Conservation (phyloP, 305 asterid genomes). For the Fraxinus ornus region DNA sequence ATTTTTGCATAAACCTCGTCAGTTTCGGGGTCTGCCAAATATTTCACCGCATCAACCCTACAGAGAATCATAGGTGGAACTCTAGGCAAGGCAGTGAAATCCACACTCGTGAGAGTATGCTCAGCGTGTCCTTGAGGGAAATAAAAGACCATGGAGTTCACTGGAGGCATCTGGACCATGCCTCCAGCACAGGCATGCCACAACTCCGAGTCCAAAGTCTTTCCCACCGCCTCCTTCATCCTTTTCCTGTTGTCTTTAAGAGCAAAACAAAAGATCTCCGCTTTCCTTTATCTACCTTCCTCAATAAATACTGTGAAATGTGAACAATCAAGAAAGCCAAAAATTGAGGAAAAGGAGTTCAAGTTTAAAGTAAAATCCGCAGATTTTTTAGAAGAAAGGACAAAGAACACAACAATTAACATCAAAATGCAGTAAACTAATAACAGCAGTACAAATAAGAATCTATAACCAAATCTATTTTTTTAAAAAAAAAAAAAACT, state of each 20-base stretch:
- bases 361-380: not conserved
- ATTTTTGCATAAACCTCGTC: conserved; percentile 65
- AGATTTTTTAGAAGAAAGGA: not conserved
- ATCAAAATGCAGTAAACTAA: not conserved
- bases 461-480: not conserved
- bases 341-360: not conserved
- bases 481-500: not conserved
- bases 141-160: conserved; percentile 17
- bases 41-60: conserved; percentile 62
- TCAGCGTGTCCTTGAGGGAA: conserved; percentile 87
- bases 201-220: conserved; percentile 49
- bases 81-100: conserved; percentile 63
- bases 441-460: not conserved
- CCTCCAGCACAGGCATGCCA: not conserved
- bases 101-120: conserved; percentile 63
- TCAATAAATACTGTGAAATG: conserved; percentile 31
- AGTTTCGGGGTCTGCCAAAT: conserved; percentile 62
- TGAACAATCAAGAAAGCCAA: conserved; percentile 12
- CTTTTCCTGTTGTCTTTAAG: conserved; percentile 4
- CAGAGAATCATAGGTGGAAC: conserved; percentile 70
- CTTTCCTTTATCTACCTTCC: not conserved
- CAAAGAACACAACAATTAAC: not conserved
- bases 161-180: not conserved
- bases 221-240: conserved; percentile 50
- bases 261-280: not conserved